A percentile compares a stretch with the other conserved stretches of the same genome.
Evolutionary conservation across 2,329 filamentous ascomycete genomes (phyloP).

Genomic region (Epicoccum nigrum): DNA sequence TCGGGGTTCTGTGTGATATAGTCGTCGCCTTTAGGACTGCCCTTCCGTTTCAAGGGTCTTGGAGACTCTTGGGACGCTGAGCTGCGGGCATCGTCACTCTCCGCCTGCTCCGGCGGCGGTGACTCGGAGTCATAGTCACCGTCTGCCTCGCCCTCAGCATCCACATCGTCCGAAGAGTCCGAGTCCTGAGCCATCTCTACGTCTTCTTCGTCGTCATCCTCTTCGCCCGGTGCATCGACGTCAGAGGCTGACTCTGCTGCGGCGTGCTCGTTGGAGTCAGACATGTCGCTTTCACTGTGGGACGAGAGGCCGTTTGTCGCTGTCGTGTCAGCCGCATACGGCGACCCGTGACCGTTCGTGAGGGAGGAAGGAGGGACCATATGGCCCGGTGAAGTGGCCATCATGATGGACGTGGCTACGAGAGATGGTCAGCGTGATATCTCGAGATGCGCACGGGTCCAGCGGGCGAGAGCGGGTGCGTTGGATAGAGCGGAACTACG

Average conservation of each 20-base stretch:
- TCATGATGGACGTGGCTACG: conserved; percentile 66
- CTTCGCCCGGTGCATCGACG: conserved; percentile 49
- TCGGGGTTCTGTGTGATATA: conserved; percentile 92
- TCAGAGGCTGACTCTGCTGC: conserved; percentile 48
- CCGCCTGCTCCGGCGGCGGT: conserved; percentile 49
- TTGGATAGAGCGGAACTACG: conserved; percentile 47
- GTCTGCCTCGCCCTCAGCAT: conserved; percentile 60
- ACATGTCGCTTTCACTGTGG: conserved; percentile 76
- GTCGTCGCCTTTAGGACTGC: conserved; percentile 73
- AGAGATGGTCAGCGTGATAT: conserved; percentile 52
- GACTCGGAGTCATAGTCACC: conserved; percentile 77
- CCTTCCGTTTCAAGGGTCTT: conserved; percentile 70
- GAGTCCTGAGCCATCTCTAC: conserved; percentile 54
- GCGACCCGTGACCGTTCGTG: conserved; percentile 70
- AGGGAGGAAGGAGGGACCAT: conserved; percentile 67
- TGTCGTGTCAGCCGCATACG: conserved; percentile 56
- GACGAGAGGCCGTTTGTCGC: conserved; percentile 55
- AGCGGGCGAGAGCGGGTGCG: conserved; percentile 43
- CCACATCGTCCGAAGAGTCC: conserved; percentile 56
- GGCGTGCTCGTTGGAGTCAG: conserved; percentile 69
- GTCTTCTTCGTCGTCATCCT: conserved; percentile 46
- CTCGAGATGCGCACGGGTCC: conserved; percentile 39
- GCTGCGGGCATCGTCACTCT: conserved; percentile 61
- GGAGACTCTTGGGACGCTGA: conserved; percentile 75
- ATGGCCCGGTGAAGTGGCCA: conserved; percentile 67